Evolutionary conservation across 768 basidiomycete species (phyloP).

Genomic region (Psilocybe cubensis): DNA sequence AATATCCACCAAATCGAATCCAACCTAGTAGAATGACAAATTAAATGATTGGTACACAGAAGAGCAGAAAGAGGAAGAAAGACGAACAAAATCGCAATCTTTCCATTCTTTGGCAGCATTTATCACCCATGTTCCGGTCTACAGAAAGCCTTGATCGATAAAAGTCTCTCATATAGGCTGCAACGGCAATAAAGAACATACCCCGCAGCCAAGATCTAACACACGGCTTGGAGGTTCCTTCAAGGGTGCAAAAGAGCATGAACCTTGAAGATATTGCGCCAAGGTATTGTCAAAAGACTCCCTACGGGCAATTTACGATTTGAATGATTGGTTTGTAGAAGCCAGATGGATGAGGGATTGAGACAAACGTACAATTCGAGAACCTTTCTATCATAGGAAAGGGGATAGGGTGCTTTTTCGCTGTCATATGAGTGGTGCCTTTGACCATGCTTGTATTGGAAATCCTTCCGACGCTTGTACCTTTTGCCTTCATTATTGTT

Average conservation of each 20-base stretch:
- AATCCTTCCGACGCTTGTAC: slow-evolving; percentile 51
- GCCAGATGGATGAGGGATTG: not conserved
- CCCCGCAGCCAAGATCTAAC: slow-evolving; percentile 77
- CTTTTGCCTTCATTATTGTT: slow-evolving; percentile 37
- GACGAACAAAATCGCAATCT: slow-evolving; percentile 61
- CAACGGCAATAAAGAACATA: slow-evolving; percentile 38
- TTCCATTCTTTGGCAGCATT: slow-evolving; percentile 77
- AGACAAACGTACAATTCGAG: slow-evolving; percentile 63
- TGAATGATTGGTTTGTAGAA: not conserved
- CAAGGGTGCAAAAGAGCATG: slow-evolving; percentile 66
- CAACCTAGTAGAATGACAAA: slow-evolving; percentile 50
- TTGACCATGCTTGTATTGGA: slow-evolving; percentile 66
- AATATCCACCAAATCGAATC: slow-evolving; percentile 78
- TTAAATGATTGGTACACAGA: not conserved
- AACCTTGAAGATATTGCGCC: slow-evolving; percentile 49
- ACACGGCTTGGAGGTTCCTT: slow-evolving; percentile 53
- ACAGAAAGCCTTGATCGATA: not conserved
- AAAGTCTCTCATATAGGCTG: not conserved
- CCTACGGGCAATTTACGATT: slow-evolving; percentile 30
- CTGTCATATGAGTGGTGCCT: slow-evolving; percentile 69
- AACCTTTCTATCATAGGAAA: slow-evolving; percentile 69
- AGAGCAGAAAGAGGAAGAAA: not conserved
- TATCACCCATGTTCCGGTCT: slow-evolving; percentile 75
- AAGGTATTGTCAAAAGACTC: slow-evolving; percentile 60
- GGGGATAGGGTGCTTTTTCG: slow-evolving; percentile 81